Evolutionary conservation across 148 eudicot genomes (phyloP).

Genomic region (Selenicereus undatus): DNA sequence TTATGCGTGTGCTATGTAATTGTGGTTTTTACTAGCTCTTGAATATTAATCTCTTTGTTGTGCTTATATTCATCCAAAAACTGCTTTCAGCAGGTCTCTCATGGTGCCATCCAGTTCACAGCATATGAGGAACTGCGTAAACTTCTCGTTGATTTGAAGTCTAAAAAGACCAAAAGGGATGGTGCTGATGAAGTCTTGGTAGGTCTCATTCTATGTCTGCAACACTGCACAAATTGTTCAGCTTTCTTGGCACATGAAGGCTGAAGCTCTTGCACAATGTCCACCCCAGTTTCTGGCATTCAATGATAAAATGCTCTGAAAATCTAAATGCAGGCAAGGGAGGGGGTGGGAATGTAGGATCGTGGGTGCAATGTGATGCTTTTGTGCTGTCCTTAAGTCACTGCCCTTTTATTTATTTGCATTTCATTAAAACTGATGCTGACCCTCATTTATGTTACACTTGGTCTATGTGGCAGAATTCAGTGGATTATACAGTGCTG

Average conservation of each 20-base stretch:
- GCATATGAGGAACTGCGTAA: constrained; percentile 93
- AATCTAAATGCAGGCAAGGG: background rate
- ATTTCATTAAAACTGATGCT: background rate
- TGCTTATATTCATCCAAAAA: constrained; percentile 15
- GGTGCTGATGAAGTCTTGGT: constrained; percentile 56
- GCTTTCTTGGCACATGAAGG: background rate
- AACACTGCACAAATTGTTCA: background rate
- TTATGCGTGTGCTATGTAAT: background rate
- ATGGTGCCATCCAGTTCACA: constrained; percentile 98
- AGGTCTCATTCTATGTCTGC: constrained; percentile 17
- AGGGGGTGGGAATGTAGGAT: background rate
- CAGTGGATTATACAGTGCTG: constrained; percentile 73
- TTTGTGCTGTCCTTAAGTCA: background rate
- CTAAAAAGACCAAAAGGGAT: constrained; percentile 23
- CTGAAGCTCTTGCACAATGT: background rate
- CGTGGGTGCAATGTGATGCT: background rate
- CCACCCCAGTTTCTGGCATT: background rate
- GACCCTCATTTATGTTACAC: constrained; percentile 7
- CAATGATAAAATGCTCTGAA: background rate
- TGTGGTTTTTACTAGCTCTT: background rate
- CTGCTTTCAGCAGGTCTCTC: constrained; percentile 83
- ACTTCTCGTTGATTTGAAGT: constrained; percentile 45
- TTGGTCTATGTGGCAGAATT: constrained; percentile 42
- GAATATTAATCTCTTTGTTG: background rate
- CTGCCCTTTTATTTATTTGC: background rate